A percentile compares a stretch with the other conserved stretches of the same genome.
phyloP scores from a whole-genome alignment of 768 basidiomycete species.

The Bullera alba region DNA sequence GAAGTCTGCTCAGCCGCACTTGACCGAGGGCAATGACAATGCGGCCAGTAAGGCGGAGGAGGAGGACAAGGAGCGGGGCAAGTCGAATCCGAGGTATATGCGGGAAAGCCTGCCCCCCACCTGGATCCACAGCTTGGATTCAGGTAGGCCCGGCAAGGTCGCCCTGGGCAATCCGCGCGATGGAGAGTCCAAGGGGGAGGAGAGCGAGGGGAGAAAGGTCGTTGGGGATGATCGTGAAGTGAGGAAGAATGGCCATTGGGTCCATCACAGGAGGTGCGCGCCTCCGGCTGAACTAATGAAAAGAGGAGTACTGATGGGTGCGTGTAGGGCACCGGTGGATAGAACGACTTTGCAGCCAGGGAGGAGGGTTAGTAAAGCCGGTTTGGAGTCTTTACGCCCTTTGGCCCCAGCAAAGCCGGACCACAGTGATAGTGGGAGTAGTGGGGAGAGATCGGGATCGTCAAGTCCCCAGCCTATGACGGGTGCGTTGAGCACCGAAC shows the following conservation, averaged over 20 bases:
- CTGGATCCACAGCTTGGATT: conserved; percentile 45
- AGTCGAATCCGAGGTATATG: conserved; percentile 55
- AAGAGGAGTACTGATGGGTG: not conserved
- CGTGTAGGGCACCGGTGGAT: conserved; percentile 64
- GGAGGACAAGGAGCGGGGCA: conserved; percentile 46
- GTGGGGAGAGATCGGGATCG: not conserved
- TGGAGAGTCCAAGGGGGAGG: conserved; percentile 11
- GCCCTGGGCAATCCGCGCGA: conserved; percentile 1
- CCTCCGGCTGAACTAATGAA: not conserved
- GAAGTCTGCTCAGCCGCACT: conserved; percentile 26
- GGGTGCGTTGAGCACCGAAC: not conserved
- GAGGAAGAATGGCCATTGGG: conserved; percentile 77
- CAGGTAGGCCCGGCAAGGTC: conserved; percentile 5
- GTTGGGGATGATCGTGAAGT: conserved; percentile 62
- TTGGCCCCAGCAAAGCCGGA: not conserved
- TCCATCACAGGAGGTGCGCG: conserved; percentile 63
- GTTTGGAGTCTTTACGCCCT: conserved; percentile 55
- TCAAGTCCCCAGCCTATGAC: not conserved
- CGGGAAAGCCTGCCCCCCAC: conserved; percentile 69
- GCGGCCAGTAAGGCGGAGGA: conserved; percentile 33
- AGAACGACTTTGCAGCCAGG: conserved; percentile 81
- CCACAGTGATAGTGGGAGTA: too few relatives aligned
- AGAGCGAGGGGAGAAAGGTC: conserved; percentile 58
- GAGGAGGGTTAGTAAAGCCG: conserved; percentile 86
- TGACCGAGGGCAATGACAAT: conserved; percentile 13